Conservation (phyloP, 176 grass and related monocot species). For the Phoenix dactylifera region DNA sequence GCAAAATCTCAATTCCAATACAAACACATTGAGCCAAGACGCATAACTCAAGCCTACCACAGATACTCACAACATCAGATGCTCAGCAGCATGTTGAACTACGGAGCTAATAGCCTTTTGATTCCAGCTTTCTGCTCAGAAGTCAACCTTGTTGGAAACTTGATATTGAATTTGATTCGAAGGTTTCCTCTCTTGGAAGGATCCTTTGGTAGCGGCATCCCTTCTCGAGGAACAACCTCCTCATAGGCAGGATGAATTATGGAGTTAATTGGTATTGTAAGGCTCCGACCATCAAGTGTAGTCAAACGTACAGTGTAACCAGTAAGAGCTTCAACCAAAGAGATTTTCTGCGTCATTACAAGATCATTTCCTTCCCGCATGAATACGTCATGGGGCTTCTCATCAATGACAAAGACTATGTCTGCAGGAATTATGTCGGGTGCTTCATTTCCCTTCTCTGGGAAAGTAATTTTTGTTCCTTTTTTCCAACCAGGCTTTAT, state of each 20-base stretch:
- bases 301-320: not conserved
- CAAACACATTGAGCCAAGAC: no score
- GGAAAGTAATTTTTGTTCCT: conserved; percentile 78
- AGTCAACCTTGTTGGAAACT: conserved; percentile 63
- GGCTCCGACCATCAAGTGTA: conserved; percentile 4
- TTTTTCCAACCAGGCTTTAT: conserved; percentile 87
- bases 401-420: conserved; percentile 7
- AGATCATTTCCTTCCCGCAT: conserved; percentile 16
- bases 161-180: conserved; percentile 70
- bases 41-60: no score
- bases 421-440: conserved; percentile 1
- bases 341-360: not conserved
- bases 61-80: no score
- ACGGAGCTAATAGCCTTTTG: conserved; percentile 55
- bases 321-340: conserved; percentile 4
- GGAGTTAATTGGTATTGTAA: not conserved
- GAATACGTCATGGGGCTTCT: conserved; percentile 6
- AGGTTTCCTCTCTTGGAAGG: conserved; percentile 56
- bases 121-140: conserved; percentile 62
- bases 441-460: conserved; percentile 57
- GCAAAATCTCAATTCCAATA: no score
- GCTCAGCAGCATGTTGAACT: not conserved
- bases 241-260: conserved; percentile 26
- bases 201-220: conserved; percentile 70
- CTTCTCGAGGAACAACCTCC: conserved; percentile 62